Evolutionary conservation across 2,329 filamentous ascomycete genomes (phyloP).

Genomic region (Paecilomyces sp.): DNA sequence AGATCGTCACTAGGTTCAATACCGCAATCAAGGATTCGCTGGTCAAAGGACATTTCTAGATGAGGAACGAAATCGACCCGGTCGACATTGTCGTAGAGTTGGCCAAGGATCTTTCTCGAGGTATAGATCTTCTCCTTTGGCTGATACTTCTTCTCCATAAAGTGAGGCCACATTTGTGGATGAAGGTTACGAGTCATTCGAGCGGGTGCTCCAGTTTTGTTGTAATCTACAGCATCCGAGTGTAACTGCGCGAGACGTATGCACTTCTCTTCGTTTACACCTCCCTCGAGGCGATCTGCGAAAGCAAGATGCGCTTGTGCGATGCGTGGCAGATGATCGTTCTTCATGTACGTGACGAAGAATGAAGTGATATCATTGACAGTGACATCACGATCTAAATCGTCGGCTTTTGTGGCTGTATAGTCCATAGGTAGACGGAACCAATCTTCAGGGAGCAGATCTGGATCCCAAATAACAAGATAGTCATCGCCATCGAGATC

Average conservation of each 20-base stretch:
- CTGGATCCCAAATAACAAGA: conserved; percentile 82
- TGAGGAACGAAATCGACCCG: conserved; percentile 63
- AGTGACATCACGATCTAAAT: conserved; percentile 56
- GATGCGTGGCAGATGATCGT: conserved; percentile 72
- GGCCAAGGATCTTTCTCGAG: conserved; percentile 67
- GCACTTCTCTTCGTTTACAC: conserved; percentile 65
- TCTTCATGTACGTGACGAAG: conserved; percentile 89
- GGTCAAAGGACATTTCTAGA: conserved; percentile 69
- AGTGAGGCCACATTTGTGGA: conserved; percentile 71
- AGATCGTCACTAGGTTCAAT: conserved; percentile 51
- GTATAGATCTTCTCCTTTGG: conserved; percentile 48
- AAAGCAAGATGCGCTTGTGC: conserved; percentile 74
- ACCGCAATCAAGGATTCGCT: conserved; percentile 57
- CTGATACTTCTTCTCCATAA: conserved; percentile 64
- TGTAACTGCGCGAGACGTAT: conserved; percentile 71
- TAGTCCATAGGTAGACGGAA: conserved; percentile 76
- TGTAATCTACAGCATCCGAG: conserved; percentile 88
- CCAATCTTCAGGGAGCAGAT: conserved; percentile 63
- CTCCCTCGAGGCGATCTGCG: conserved; percentile 56
- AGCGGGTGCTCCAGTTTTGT: conserved; percentile 79
- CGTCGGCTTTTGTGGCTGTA: conserved; percentile 48
- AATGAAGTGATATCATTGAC: conserved; percentile 71
- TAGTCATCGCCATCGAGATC: conserved; percentile 96
- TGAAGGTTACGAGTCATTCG: conserved; percentile 55
- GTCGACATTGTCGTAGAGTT: conserved; percentile 72